phyloP scores from a whole-genome alignment of 2,329 filamentous ascomycete genomes.

The Fusarium scirpi region DNA sequence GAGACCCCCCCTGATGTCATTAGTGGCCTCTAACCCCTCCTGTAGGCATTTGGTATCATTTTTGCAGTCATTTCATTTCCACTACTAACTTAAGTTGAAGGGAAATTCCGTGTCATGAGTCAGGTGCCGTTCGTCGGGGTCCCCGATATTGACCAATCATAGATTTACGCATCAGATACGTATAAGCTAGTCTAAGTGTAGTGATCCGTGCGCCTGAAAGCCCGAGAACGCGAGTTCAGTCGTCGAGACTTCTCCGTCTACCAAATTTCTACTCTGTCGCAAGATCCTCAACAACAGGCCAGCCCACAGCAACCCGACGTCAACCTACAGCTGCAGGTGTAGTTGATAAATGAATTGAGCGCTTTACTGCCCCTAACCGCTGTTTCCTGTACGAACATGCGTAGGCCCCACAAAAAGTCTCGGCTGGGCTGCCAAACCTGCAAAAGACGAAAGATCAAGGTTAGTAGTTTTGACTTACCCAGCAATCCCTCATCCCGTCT shows the following conservation, averaged over 20 bases:
- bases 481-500: too few relatives aligned
- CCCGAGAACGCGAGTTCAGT: background rate
- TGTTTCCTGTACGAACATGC: background rate
- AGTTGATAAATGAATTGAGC: accelerated
- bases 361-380: background rate
- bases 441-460: background rate
- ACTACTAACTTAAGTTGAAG: too few relatives aligned
- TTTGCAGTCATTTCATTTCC: too few relatives aligned
- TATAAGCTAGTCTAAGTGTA: background rate
- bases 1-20: too few relatives aligned
- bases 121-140: accelerated
- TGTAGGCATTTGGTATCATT: too few relatives aligned
- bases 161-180: background rate
- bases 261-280: background rate
- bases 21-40: too few relatives aligned
- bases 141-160: background rate
- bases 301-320: too few relatives aligned
- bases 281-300: background rate
- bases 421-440: background rate
- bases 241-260: background rate
- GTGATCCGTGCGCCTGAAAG: background rate
- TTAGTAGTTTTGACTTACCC: background rate
- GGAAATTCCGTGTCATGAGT: too few relatives aligned
- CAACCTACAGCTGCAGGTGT: background rate
- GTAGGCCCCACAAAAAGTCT: background rate